These are phyloP conservation scores for Metschnikowia cubensis DNA, from an alignment of 805 yeast species.

Conservation along the genomic window DNA sequence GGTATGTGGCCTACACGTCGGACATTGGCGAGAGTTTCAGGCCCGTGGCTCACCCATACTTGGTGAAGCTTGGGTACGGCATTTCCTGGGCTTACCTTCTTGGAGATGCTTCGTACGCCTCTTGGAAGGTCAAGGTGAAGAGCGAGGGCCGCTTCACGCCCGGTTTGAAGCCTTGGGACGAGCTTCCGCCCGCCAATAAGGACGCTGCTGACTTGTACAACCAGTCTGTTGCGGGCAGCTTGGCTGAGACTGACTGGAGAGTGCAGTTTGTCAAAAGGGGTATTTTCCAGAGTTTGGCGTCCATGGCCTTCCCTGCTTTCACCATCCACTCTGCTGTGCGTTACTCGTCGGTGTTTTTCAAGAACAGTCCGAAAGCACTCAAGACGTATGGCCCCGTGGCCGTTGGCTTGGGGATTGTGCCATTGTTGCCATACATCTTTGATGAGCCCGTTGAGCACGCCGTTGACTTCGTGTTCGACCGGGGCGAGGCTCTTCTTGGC, in stretches of 20 bases:
- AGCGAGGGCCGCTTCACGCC: constrained; percentile 60
- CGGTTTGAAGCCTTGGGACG: constrained; percentile 67
- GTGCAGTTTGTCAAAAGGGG: constrained; percentile 64
- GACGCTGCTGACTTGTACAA: constrained; percentile 37
- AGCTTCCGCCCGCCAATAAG: constrained; percentile 29
- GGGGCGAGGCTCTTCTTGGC: constrained; percentile 30
- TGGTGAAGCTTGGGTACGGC: constrained; percentile 67
- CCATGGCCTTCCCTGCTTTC: constrained; percentile 84
- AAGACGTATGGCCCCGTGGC: constrained; percentile 74
- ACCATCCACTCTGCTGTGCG: constrained; percentile 76
- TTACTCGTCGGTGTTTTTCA: constrained; percentile 61
- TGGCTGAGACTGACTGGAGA: constrained; percentile 61
- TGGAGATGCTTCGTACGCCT: constrained; percentile 70
- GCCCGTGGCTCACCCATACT: constrained; percentile 67
- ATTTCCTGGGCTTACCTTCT: constrained; percentile 71
- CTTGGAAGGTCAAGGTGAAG: constrained; percentile 67
- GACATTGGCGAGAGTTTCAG: constrained; percentile 86
- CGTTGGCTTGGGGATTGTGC: constrained; percentile 74
- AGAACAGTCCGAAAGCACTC: constrained; percentile 46
- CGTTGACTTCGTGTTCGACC: constrained; percentile 57
- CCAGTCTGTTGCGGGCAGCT: constrained; percentile 18
- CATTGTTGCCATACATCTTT: constrained; percentile 69
- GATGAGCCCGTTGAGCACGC: constrained; percentile 80
- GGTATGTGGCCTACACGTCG: constrained; percentile 83
- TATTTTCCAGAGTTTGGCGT: constrained; percentile 75